phyloP scores from a whole-genome alignment of 768 basidiomycete species.

The Calocera cornea region DNA sequence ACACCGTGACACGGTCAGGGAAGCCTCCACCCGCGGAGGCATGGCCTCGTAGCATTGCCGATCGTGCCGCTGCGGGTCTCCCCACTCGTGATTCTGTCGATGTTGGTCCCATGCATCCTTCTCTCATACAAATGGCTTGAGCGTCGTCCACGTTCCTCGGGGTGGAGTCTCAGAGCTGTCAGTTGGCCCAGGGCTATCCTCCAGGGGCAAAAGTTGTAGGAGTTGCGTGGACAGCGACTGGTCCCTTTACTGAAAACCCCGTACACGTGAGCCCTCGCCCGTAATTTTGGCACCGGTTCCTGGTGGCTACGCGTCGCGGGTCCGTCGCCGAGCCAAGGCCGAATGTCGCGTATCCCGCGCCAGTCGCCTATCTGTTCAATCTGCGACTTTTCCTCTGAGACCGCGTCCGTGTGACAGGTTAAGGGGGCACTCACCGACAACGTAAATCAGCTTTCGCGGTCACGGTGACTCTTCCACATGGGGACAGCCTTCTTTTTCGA shows the following conservation, averaged over 20 bases:
- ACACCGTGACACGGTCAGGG: neutral
- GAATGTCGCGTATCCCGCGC: neutral
- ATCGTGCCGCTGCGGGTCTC: neutral
- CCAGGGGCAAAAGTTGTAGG: no score
- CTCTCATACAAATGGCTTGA: no score
- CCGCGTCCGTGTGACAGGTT: no score
- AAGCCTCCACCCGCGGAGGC: conserved; percentile 1
- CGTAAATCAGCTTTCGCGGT: no score
- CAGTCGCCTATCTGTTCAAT: neutral
- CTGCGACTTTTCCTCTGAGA: no score
- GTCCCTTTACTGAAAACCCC: no score
- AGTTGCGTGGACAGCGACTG: no score
- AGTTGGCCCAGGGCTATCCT: neutral
- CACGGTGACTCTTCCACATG: no score
- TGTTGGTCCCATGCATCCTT: no score
- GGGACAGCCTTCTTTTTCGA: neutral
- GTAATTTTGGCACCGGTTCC: neutral
- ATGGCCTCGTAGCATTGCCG: neutral
- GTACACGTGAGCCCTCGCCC: neutral
- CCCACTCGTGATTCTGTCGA: neutral
- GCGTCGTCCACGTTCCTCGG: no score
- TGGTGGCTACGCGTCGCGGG: neutral
- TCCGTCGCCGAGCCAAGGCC: neutral
- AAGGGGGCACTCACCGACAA: no score
- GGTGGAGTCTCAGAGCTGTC: neutral